A percentile compares a stretch with the other conserved stretches of the same genome.
These are phyloP conservation scores for Malus orientalis DNA, from an alignment of 306 rosid species.

Conservation along the genomic window DNA sequence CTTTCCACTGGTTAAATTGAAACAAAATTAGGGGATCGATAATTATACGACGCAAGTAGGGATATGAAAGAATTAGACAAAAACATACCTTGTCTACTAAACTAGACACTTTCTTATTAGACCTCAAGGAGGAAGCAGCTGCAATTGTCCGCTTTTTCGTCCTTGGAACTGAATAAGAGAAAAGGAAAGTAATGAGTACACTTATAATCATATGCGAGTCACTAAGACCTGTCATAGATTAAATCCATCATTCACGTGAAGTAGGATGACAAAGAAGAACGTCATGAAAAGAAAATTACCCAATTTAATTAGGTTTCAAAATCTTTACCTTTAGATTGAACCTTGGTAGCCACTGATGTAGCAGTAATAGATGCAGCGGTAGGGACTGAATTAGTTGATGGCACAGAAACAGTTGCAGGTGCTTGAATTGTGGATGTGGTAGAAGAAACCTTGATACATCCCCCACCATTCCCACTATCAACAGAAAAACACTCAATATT, in stretches of 20 bases:
- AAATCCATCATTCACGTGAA: not conserved
- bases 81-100: slow-evolving; percentile 70
- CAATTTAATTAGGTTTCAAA: not conserved
- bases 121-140: slow-evolving; percentile 75
- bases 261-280: not conserved
- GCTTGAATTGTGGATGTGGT: slow-evolving; percentile 40
- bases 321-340: slow-evolving; percentile 65
- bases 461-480: slow-evolving; percentile 27
- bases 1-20: slow-evolving; percentile 70
- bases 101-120: slow-evolving; percentile 91
- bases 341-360: slow-evolving; percentile 48
- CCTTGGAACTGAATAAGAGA: slow-evolving; percentile 40
- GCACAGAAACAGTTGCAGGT: slow-evolving; percentile 35
- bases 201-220: not conserved
- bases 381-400: slow-evolving; percentile 29
- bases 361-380: slow-evolving; percentile 24
- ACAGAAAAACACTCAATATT: slow-evolving; percentile 17
- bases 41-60: not conserved
- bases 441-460: slow-evolving; percentile 39
- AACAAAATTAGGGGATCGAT: not conserved
- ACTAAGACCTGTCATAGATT: not conserved
- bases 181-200: not conserved
- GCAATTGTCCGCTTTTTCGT: slow-evolving; percentile 59
- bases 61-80: not conserved
- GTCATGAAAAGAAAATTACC: not conserved